Conservation (phyloP, 495 filamentous ascomycete species). For the Xylaria bambusicola region DNA sequence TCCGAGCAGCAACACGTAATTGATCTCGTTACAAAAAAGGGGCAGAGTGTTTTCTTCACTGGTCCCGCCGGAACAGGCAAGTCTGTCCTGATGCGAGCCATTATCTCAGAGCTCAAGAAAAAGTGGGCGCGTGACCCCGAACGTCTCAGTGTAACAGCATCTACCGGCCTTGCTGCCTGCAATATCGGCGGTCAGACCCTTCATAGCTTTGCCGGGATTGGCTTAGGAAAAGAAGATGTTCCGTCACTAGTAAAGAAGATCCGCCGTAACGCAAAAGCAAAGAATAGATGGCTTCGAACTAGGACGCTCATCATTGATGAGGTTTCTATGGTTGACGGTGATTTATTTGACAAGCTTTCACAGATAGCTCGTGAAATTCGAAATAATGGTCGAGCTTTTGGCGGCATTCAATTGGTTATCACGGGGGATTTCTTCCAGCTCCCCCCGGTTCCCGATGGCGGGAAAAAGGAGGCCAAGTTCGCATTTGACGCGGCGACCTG, state of each 20-base stretch:
- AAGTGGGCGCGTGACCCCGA: slow-evolving; percentile 77
- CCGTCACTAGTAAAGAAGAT: slow-evolving; percentile 88
- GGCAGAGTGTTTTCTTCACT: slow-evolving; percentile 95
- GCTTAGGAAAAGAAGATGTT: slow-evolving; percentile 85
- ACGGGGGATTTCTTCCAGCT: slow-evolving; percentile 98
- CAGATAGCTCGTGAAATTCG: slow-evolving; percentile 76
- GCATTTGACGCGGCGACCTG: slow-evolving; percentile 90
- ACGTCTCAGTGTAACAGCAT: slow-evolving; percentile 87
- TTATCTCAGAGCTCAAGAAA: slow-evolving; percentile 75
- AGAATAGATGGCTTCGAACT: slow-evolving; percentile 82
- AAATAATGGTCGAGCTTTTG: slow-evolving; percentile 90
- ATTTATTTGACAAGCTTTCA: slow-evolving; percentile 95
- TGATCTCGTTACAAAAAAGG: slow-evolving; percentile 70
- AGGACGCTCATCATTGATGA: slow-evolving; percentile 90
- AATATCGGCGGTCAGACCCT: slow-evolving; percentile 95
- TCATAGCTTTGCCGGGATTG: slow-evolving; percentile 95
- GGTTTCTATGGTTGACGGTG: slow-evolving; percentile 97
- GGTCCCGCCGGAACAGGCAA: slow-evolving; percentile 97
- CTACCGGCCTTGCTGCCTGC: slow-evolving; percentile 92
- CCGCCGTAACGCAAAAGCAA: slow-evolving; percentile 82
- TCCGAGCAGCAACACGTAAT: slow-evolving; percentile 85
- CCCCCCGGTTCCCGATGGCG: slow-evolving; percentile 79
- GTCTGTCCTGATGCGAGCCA: slow-evolving; percentile 89
- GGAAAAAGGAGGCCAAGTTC: slow-evolving; percentile 72
- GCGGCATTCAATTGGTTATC: slow-evolving; percentile 92